Percentiles rank a stretch among this genome's conserved stretches.
phyloP scores from a whole-genome alignment of 345 rosid species.

The Pistacia atlantica region DNA sequence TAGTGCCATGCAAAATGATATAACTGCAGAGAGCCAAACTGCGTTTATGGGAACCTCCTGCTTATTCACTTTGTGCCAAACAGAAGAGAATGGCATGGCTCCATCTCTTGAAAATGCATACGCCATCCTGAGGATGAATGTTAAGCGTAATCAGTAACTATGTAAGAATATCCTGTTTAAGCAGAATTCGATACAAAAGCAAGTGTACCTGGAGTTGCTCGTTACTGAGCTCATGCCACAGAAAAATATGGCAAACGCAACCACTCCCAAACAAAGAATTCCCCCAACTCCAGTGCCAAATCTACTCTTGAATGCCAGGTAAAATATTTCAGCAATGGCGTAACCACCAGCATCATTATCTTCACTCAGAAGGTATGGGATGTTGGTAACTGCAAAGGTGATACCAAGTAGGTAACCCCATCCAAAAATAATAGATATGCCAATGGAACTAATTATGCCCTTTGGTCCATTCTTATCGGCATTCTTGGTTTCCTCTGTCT shows the following conservation, averaged over 20 bases:
- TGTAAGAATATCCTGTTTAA: not conserved
- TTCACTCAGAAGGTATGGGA: slow-evolving; percentile 67
- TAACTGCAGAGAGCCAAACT: slow-evolving; percentile 75
- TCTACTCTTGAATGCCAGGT: slow-evolving; percentile 77
- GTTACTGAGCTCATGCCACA: slow-evolving; percentile 98
- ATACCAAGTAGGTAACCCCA: slow-evolving; percentile 93
- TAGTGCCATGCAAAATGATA: slow-evolving; percentile 94
- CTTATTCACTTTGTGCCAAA: slow-evolving; percentile 91
- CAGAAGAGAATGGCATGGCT: slow-evolving; percentile 80
- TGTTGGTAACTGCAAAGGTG: slow-evolving; percentile 84
- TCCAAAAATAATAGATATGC: slow-evolving; percentile 88
- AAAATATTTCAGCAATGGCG: slow-evolving; percentile 90
- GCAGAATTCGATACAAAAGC: not conserved
- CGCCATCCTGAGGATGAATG: slow-evolving; percentile 70
- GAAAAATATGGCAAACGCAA: slow-evolving; percentile 90
- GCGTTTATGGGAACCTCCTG: slow-evolving; percentile 88
- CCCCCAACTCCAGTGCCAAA: slow-evolving; percentile 91
- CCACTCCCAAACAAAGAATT: slow-evolving; percentile 80
- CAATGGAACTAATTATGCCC: slow-evolving; percentile 87
- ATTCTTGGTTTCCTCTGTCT: slow-evolving; percentile 93
- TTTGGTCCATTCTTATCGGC: slow-evolving; percentile 92
- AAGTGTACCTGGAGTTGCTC: slow-evolving; percentile 82
- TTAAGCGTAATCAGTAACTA: not conserved
- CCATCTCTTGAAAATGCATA: slow-evolving; percentile 99
- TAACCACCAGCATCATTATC: slow-evolving; percentile 88